These are phyloP conservation scores for Neonectria magnoliae DNA, from an alignment of 2,329 filamentous ascomycete species.

Conservation along the genomic window DNA sequence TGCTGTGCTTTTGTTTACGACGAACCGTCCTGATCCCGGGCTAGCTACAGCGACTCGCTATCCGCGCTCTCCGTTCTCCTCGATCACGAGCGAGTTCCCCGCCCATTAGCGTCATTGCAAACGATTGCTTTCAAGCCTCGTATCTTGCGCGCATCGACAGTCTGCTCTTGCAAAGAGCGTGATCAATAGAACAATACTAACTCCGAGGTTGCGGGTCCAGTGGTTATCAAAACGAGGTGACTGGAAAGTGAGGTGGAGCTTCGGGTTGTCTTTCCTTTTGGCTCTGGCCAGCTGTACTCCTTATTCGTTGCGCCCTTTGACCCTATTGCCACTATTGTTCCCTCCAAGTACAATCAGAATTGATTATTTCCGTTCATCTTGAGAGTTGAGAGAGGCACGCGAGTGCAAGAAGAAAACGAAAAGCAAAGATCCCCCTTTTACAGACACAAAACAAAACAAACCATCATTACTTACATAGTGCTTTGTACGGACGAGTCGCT, in stretches of 20 bases:
- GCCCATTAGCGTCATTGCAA: not conserved
- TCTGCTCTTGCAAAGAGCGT: conserved; percentile 37
- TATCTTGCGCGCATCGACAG: conserved; percentile 30
- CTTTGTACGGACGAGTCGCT: conserved; percentile 40
- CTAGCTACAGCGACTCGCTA: not conserved
- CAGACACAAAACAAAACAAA: conserved; percentile 41
- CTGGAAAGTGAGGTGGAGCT: conserved; percentile 51
- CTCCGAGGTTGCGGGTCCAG: conserved; percentile 44
- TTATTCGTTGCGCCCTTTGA: conserved; percentile 50
- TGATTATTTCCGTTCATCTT: conserved; percentile 57
- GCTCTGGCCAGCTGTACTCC: conserved; percentile 53
- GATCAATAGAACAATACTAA: conserved; percentile 42
- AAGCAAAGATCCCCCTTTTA: conserved; percentile 39
- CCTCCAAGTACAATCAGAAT: conserved; percentile 62
- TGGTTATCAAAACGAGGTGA: conserved; percentile 46
- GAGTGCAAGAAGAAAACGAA: conserved; percentile 51
- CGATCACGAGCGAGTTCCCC: conserved; percentile 21
- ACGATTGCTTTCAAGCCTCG: conserved; percentile 18
- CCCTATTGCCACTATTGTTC: conserved; percentile 49
- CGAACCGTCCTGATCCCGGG: not conserved
- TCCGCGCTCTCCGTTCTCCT: conserved; percentile 2
- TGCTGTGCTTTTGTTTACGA: not conserved
- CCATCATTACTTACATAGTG: conserved; percentile 48
- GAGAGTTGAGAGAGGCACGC: conserved; percentile 50
- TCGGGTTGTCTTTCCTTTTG: conserved; percentile 49